Evolutionary conservation across 257 asterid species (phyloP).

Genomic region (Plantago ovata): DNA sequence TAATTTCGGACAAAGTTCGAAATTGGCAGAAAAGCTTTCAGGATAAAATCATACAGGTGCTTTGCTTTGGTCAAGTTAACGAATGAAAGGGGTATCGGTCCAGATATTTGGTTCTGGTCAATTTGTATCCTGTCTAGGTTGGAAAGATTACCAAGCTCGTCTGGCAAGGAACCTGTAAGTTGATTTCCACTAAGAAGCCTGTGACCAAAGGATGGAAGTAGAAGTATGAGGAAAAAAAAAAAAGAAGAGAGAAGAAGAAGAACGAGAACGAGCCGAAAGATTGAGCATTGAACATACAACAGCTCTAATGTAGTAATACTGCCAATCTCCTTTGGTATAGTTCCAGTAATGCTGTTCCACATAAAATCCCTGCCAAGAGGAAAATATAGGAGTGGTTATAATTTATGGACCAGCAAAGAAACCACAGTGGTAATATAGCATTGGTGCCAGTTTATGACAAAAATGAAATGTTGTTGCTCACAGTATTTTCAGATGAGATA

Average conservation of each 20-base stretch:
- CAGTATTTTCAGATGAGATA: conserved; percentile 61
- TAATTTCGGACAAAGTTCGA: no score
- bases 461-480: conserved; percentile 37
- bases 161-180: conserved; percentile 78
- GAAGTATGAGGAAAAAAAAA: conserved; percentile 19
- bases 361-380: conserved; percentile 63
- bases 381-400: conserved; percentile 13
- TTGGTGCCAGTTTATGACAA: background rate
- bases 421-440: conserved; percentile 9
- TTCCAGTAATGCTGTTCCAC: conserved; percentile 81
- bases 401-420: background rate
- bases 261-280: background rate
- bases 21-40: background rate
- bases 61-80: conserved; percentile 50
- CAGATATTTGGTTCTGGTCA: conserved; percentile 79
- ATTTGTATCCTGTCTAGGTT: conserved; percentile 84
- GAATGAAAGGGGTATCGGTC: conserved; percentile 68
- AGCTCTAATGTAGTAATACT: conserved; percentile 50
- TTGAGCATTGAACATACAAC: conserved; percentile 51
- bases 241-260: background rate
- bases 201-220: conserved; percentile 19
- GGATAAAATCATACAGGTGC: conserved; percentile 52
- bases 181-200: conserved; percentile 93
- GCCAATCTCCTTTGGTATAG: conserved; percentile 88
- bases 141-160: conserved; percentile 72